Base-by-base conservation (phyloP, 768 basidiomycete genomes). In the Dacryopinax spathularia region DNA sequence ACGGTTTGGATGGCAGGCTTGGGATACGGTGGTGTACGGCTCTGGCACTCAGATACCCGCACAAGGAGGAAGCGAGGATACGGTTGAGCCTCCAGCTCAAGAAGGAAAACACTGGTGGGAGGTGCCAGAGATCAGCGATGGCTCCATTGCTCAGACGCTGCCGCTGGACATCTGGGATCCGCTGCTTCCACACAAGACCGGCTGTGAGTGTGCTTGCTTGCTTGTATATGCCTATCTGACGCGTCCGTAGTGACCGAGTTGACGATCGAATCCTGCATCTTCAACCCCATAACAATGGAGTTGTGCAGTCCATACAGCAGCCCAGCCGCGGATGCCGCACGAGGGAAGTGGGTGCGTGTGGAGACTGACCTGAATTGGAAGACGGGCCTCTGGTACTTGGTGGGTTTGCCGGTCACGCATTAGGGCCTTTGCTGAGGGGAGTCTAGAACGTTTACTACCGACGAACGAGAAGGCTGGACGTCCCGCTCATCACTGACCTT, bases 1-100 rank as follows among this genome's bases (percentile, higher is more conserved):
- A 56, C 80, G 82, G 44, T 76, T 96, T 20, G 91, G 91, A 31
- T 94, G 91, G 91, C 91, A 94, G 69, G 80, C 87, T 6, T 95
- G 89, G 89, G 91, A 89, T 43, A 70, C 81, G 2, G 78, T 92
- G 0, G 72, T 75, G 1, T 71, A 79, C 33, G 36, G 25, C 12
- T 18, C 62, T 10, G 15, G 7, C 2, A 15, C 48, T 5, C 25
- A 56, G 3, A 15, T 2, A 9, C n/a, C 61, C 2, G 41, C 59
- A 16, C 27, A n/a, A 2, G 29, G 33, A 25, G 27, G 56, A 1
- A 34, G 18, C 22, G 64, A 68, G 29, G 41, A 62, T 22, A 61
- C 62, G 12, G 43, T 65, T n/a, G 60, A 65, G 60, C 62, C 64
- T n/a, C 64, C 60, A 20, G 62, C 41, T 15, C 59, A 62, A 9